Evolutionary conservation across 2,329 filamentous ascomycete species (phyloP).

Genomic region (Colletotrichum somersetense): DNA sequence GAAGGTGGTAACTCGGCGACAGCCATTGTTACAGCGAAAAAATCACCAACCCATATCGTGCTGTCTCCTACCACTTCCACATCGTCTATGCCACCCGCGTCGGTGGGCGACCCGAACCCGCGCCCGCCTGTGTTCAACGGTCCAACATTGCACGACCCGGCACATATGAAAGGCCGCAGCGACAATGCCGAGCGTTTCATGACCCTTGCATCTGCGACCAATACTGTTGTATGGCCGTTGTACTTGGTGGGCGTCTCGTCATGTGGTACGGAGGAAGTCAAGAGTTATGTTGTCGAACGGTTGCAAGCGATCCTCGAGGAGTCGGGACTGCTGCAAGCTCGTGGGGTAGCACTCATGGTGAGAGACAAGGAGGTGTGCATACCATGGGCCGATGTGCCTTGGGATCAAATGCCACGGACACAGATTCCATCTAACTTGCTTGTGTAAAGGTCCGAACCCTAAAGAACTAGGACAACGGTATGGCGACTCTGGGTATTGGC

Average conservation of each 20-base stretch:
- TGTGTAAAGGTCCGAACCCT: constrained; percentile 44
- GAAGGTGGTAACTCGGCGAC: constrained; percentile 44
- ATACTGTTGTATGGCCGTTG: constrained; percentile 64
- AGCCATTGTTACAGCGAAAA: constrained; percentile 48
- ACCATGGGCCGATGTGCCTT: constrained; percentile 45
- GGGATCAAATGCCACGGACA: constrained; percentile 47
- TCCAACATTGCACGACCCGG: constrained; percentile 57
- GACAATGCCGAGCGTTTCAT: constrained; percentile 60
- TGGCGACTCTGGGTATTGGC: not conserved
- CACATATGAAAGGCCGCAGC: constrained; percentile 50
- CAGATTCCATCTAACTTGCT: constrained; percentile 45
- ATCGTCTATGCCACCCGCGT: constrained; percentile 45
- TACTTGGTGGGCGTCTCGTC: constrained; percentile 63
- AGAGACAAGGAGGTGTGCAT: constrained; percentile 51
- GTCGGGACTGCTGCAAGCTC: constrained; percentile 60
- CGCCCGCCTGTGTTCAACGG: constrained; percentile 25
- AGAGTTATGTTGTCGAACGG: constrained; percentile 59
- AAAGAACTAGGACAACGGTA: not conserved
- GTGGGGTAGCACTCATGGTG: constrained; percentile 57
- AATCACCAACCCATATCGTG: constrained; percentile 48
- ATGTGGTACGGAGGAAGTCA: constrained; percentile 56
- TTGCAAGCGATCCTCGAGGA: constrained; percentile 60
- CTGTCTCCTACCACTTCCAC: constrained; percentile 47
- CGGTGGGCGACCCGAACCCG: constrained; percentile 30
- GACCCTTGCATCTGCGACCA: constrained; percentile 62